These are phyloP conservation scores for Leccinum barrowsii DNA, from an alignment of 768 basidiomycete genomes.

Conservation along the genomic window DNA sequence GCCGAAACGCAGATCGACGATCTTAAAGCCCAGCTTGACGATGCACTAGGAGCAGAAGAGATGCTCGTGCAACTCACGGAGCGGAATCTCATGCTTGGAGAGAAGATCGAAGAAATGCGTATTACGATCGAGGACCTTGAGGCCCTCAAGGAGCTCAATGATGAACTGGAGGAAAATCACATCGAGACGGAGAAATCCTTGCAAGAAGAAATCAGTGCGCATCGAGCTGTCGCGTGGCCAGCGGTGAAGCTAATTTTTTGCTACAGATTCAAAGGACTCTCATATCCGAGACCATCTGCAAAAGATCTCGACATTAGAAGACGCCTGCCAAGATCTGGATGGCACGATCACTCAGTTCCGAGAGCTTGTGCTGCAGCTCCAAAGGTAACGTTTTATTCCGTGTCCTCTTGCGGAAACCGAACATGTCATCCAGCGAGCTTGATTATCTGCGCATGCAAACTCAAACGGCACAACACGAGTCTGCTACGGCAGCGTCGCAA, in stretches of 20 bases:
- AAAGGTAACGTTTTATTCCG: conserved; percentile 48
- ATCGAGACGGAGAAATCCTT: conserved; percentile 88
- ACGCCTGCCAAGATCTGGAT: conserved; percentile 81
- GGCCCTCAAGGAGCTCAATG: conserved; percentile 90
- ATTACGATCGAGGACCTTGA: conserved; percentile 96
- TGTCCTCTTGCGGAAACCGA: conserved; percentile 5
- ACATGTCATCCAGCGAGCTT: conserved; percentile 61
- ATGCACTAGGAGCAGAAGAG: conserved; percentile 92
- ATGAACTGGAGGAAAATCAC: conserved; percentile 97
- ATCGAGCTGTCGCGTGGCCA: neutral
- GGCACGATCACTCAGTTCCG: conserved; percentile 88
- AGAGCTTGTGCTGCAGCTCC: conserved; percentile 81
- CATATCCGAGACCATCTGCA: conserved; percentile 64
- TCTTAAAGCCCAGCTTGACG: conserved; percentile 90
- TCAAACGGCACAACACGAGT: conserved; percentile 79
- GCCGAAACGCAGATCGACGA: conserved; percentile 93
- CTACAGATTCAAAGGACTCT: conserved; percentile 62
- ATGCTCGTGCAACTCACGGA: conserved; percentile 95
- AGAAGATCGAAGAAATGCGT: conserved; percentile 99
- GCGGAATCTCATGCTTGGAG: conserved; percentile 86
- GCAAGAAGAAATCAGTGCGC: conserved; percentile 82
- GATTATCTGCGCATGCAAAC: conserved; percentile 81
- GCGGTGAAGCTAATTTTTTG: conserved; percentile 1
- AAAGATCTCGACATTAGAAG: conserved; percentile 69
- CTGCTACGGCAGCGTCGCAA: conserved; percentile 79